Percentiles rank a stretch among this genome's conserved stretches.
phyloP scores from a whole-genome alignment of 2,329 filamentous ascomycete genomes.

The Aciculosporium take region DNA sequence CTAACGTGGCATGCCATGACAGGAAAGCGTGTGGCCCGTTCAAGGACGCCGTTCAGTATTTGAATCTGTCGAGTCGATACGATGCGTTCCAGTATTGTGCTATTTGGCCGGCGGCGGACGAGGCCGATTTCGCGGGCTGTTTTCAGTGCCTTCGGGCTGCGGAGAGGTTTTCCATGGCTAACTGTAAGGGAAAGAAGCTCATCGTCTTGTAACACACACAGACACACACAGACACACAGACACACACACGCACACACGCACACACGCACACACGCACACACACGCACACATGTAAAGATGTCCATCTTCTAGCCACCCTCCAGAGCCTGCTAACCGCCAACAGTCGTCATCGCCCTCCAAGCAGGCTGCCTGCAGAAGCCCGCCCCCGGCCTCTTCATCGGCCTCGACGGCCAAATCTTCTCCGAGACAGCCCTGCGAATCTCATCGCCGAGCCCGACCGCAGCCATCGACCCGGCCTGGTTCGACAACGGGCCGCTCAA shows the following conservation, averaged over 20 bases:
- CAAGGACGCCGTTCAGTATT: constrained; percentile 29
- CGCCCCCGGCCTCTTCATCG: constrained; percentile 29
- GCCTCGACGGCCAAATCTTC: constrained; percentile 38
- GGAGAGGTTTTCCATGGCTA: constrained; percentile 30
- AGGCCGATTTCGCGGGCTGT: constrained; percentile 27
- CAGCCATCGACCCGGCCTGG: constrained; percentile 26
- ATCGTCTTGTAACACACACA: background rate
- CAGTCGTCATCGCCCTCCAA: constrained; percentile 36
- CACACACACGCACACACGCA: too few species aligned
- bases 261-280: too few species aligned
- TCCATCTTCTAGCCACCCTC: too few species aligned
- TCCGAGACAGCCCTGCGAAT: constrained; percentile 32
- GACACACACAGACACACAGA: background rate
- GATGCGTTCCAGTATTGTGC: constrained; percentile 41
- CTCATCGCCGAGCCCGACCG: constrained; percentile 31
- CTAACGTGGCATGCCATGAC: constrained; percentile 8
- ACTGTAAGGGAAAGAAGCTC: constrained; percentile 36
- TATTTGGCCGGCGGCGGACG: constrained; percentile 26
- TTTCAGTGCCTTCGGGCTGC: constrained; percentile 29
- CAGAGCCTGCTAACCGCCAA: constrained; percentile 10
- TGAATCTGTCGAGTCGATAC: constrained; percentile 31
- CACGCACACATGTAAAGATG: too few species aligned
- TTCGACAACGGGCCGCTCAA: constrained; percentile 30
- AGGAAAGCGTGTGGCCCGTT: constrained; percentile 41
- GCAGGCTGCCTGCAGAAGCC: constrained; percentile 43